Evolutionary conservation across 164 flowering plant species (phyloP), one percentile per base, ranked within the genome.

Genomic region (Annona squamosa): DNA sequence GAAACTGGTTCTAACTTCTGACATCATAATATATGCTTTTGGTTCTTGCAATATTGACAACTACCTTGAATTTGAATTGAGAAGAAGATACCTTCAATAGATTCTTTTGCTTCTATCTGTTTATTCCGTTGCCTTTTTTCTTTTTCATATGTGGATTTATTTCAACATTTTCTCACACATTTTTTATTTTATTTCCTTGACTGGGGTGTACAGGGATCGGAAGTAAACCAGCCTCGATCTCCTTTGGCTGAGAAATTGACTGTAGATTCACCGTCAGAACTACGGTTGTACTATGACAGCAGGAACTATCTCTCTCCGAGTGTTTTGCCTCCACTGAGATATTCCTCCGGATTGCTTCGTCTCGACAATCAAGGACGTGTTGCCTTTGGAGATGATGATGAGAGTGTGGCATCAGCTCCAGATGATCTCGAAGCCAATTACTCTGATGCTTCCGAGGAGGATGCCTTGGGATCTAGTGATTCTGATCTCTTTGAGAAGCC

Each of bases 281-380:
- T 93, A 19, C 86, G 91, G 19, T 72, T 79, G 0, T 64, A 73
- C 5, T 74, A 66, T 67, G 80, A 47, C 66, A 72, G 65, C 66
- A 77, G 71, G 64, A 69, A 63, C 77, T 76, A 74, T 48, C 57
- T 71, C 37, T 79, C 88, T 7, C 73, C 90, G 44, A 79, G 78
- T 71, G 67, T 76, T 47, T 74, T 90, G 81, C 97, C 97, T 48
- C 93, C 95, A 18, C 75, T 87, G 71, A 89, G 85, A 72, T 87
- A 87, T 76, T 81, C 85, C 73, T 83, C 92, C 41, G 87, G 89
- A 4, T 74, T 87, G 44, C 77, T 90, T 52, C 73, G 82, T 16
- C 77, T 86, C 72, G 86, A 69, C 63, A 79, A 76, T n/a, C 44
- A 79, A 4, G 82, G 73, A 0, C 41, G 76, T 76, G 74, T 81